These are phyloP conservation scores for Xylariaceae sp. DNA, from an alignment of 2,329 filamentous ascomycete species.

Conservation along the genomic window DNA sequence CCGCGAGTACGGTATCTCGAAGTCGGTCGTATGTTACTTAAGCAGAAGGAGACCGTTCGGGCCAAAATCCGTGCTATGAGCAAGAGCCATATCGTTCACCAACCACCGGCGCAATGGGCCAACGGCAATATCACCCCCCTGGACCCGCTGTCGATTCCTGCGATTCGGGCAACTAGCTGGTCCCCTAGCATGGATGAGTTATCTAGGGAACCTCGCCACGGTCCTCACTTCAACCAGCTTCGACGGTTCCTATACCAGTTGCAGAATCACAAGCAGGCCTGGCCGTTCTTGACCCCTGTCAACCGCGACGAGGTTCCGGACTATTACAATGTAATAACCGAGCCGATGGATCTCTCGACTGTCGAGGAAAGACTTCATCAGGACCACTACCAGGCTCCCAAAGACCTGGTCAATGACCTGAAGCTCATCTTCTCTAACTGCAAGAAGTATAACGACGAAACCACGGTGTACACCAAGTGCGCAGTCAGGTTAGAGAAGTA, in stretches of 20 bases:
- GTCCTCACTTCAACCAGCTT: constrained; percentile 92
- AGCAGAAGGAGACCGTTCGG: constrained; percentile 92
- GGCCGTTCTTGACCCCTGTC: constrained; percentile 92
- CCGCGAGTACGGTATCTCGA: constrained; percentile 93
- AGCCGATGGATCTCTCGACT: constrained; percentile 92
- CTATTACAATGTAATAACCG: constrained; percentile 97
- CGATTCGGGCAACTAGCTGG: constrained; percentile 91
- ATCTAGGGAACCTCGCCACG: constrained; percentile 87
- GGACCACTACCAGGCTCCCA: constrained; percentile 83
- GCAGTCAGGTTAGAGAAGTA: constrained; percentile 90
- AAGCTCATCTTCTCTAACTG: constrained; percentile 92
- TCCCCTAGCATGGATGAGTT: constrained; percentile 97
- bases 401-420: constrained; percentile 88
- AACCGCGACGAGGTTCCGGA: constrained; percentile 96
- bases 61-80: constrained; percentile 92
- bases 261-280: constrained; percentile 86
- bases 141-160: constrained; percentile 78
- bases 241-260: constrained; percentile 85
- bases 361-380: constrained; percentile 96
- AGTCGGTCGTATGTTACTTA: constrained; percentile 85
- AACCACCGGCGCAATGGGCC: constrained; percentile 80
- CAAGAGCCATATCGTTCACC: constrained; percentile 80
- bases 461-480: constrained; percentile 88
- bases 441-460: constrained; percentile 93
- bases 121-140: constrained; percentile 63